Percentiles rank a stretch among this genome's conserved stretches.
phyloP scores from a whole-genome alignment of 2,329 filamentous ascomycete species.

The Pestalotiopsis sp. region DNA sequence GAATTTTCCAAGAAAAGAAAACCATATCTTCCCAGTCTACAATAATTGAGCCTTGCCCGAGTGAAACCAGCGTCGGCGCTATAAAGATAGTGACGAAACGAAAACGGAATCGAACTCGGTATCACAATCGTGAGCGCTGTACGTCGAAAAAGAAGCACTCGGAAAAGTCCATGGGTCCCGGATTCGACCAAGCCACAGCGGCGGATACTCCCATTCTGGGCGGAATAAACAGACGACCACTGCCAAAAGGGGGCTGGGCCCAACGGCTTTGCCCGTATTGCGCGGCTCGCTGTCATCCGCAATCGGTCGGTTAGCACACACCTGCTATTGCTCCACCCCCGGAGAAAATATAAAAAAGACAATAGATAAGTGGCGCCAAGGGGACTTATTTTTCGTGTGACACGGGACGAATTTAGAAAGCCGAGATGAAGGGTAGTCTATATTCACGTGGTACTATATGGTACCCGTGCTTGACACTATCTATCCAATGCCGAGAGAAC shows the following conservation, averaged over 20 bases:
- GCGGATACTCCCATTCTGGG: neutral
- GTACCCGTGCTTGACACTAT: neutral
- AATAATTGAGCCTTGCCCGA: too few relatives aligned
- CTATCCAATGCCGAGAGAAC: neutral
- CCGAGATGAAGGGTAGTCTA: neutral
- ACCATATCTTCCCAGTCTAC: too few relatives aligned
- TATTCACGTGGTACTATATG: neutral
- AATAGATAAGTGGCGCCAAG: neutral
- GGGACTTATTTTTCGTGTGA: neutral
- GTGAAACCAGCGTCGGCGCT: too few relatives aligned
- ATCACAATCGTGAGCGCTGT: too few relatives aligned
- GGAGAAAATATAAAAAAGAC: neutral
- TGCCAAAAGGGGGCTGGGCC: neutral
- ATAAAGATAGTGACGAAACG: too few relatives aligned
- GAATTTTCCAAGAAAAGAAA: neutral
- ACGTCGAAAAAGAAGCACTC: too few relatives aligned
- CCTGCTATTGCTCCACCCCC: too few relatives aligned
- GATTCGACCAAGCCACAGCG: too few relatives aligned
- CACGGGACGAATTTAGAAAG: neutral
- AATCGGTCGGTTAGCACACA: neutral
- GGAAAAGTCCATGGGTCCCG: too few relatives aligned
- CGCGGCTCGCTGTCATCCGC: neutral
- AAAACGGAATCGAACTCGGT: too few relatives aligned
- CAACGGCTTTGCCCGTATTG: neutral
- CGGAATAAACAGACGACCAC: neutral